These are phyloP conservation scores for Toxicodendron radicans DNA, from an alignment of 345 rosid genomes.

Conservation along the genomic window DNA sequence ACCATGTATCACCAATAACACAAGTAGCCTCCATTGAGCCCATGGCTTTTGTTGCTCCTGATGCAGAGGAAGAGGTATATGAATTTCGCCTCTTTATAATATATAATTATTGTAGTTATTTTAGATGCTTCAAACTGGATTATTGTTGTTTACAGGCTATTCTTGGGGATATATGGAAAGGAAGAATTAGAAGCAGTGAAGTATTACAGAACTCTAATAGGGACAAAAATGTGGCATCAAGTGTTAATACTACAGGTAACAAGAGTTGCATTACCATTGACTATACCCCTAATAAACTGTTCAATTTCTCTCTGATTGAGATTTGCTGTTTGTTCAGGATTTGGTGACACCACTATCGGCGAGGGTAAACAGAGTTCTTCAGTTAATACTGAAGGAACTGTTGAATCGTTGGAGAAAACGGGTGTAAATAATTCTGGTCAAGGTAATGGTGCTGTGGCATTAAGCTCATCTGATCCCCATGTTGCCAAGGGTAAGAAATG, in stretches of 20 bases:
- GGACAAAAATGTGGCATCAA: conserved; percentile 36
- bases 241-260: conserved; percentile 45
- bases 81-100: no score
- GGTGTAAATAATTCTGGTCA: conserved; percentile 17
- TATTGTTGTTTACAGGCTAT: conserved; percentile 41
- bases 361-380: conserved; percentile 41
- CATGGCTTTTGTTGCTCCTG: conserved; percentile 73
- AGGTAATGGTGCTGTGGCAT: conserved; percentile 22
- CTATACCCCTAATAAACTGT: neutral
- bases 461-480: conserved; percentile 11
- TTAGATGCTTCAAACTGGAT: conserved; percentile 7
- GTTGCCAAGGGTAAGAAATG: conserved; percentile 26
- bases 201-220: conserved; percentile 42
- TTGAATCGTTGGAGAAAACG: conserved; percentile 26
- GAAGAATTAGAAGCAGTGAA: conserved; percentile 61
- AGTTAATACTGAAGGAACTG: conserved; percentile 28
- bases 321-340: conserved; percentile 11
- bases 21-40: conserved; percentile 47
- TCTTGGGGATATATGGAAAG: conserved; percentile 67
- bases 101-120: neutral
- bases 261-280: conserved; percentile 1
- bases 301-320: neutral
- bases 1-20: conserved; percentile 44
- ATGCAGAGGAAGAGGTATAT: conserved; percentile 73
- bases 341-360: conserved; percentile 17